These are phyloP conservation scores for Leccinum aurantiacum DNA, from an alignment of 768 basidiomycete genomes.

Conservation along the genomic window DNA sequence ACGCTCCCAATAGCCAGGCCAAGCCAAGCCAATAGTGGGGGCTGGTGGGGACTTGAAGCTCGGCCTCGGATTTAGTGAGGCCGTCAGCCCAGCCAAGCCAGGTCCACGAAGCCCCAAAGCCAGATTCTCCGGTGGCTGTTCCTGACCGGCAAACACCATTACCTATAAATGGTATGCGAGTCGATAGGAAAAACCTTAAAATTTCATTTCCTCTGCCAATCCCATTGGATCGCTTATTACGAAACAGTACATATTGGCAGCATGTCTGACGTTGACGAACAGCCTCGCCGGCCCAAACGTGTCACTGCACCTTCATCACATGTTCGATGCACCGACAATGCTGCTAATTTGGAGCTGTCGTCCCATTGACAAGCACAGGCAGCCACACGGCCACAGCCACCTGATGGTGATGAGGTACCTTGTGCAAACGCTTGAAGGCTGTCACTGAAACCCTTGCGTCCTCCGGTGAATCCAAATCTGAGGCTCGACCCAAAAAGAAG, in stretches of 20 bases:
- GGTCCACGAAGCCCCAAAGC: not conserved
- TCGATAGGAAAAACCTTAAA: not conserved
- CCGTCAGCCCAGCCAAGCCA: not conserved
- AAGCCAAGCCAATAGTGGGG: not conserved
- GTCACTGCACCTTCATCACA: not conserved
- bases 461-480: not conserved
- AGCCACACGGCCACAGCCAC: not conserved
- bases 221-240: not conserved
- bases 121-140: not conserved
- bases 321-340: not conserved
- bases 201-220: not conserved
- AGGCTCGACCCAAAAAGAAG: not conserved
- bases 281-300: not conserved
- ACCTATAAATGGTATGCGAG: not conserved
- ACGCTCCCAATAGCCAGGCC: not conserved
- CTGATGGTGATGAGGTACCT: not conserved
- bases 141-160: not conserved
- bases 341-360: not conserved
- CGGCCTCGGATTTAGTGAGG: not conserved
- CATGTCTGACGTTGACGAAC: not conserved
- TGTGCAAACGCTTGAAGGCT: not conserved
- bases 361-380: not conserved
- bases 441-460: not conserved
- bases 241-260: not conserved
- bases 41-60: not conserved